Base-by-base conservation (phyloP, 352 stramenopile genomes). In the Halophytophthora batemanensis region DNA sequence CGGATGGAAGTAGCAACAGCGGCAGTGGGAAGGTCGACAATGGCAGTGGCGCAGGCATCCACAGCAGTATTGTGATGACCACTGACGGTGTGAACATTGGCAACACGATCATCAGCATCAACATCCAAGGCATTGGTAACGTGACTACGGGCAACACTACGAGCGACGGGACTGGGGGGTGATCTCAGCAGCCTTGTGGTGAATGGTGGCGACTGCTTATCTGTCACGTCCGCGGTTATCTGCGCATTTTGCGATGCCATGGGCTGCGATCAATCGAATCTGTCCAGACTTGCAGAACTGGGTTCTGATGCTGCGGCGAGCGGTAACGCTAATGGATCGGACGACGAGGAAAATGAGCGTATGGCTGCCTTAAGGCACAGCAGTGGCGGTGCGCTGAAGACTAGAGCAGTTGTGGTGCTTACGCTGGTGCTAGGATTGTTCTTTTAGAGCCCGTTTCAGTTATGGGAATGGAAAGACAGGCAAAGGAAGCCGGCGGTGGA, bases 71-170 rank as follows among this genome's bases (percentile, higher is more conserved):
- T 29, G 13, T 74, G 11, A 54, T 64, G 23, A 61, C 48, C 43
- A 47, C 69, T 39, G 61, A 53, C 25, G 63, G 62, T 21, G 47
- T 69, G 28, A 77, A 77, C 46, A 69, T 68, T 21, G 64, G 63
- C 52, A 77, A 77, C 50, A 66, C 55, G 15, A 73, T 76, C 45
- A 61, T 53, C 13, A 71, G 66, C 33, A 66, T 75, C 19, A 69
- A 67, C 50, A 57, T 75, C 19, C 48, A 48, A 40, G 33, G 28
- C 18, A 49, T 25, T 41, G 21, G 18, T 4, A 59, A 40, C 15
- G 37, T n/a, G 14, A 38, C 50, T 0, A 17, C 18, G 14, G 50
- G 33, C 19, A 48, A 53, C 14, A 17, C 7, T 6, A 45, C 45
- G 29, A 64, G 19, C 17, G 18, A 13, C 15, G 42, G 19, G n/a